A percentile compares a stretch with the other conserved stretches of the same genome.
Evolutionary conservation across 768 basidiomycete genomes (phyloP).

Genomic region (Termitomyces sp.): DNA sequence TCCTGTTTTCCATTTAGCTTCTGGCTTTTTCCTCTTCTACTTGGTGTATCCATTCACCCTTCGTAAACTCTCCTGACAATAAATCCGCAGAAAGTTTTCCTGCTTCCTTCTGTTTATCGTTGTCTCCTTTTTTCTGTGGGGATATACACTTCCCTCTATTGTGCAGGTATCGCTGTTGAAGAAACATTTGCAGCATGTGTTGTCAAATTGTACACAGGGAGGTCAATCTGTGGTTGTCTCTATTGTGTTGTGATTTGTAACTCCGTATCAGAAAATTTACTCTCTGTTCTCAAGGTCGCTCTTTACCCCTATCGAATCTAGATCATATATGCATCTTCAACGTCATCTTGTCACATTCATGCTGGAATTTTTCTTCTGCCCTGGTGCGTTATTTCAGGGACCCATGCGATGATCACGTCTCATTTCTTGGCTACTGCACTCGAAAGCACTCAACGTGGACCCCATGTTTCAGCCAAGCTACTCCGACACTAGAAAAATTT

Average conservation of each 20-base stretch:
- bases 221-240: neutral
- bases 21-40: no score
- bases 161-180: no score
- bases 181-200: neutral
- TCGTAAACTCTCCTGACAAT: no score
- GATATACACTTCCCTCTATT: no score
- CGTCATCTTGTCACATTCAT: neutral
- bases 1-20: no score
- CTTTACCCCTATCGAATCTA: no score
- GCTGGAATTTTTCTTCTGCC: neutral
- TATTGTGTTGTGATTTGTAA: neutral
- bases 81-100: no score
- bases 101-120: no score
- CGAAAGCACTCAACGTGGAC: neutral
- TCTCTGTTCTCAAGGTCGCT: neutral
- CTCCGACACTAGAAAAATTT: neutral
- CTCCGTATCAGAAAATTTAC: neutral
- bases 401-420: neutral
- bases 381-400: neutral
- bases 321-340: neutral
- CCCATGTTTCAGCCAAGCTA: neutral
- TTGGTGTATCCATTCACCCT: no score
- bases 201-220: neutral
- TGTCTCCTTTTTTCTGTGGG: no score
- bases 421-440: neutral